A percentile compares a stretch with the other conserved stretches of the same genome.
Evolutionary conservation across 768 basidiomycete species (phyloP).

Genomic region (Serpula lacrymans): DNA sequence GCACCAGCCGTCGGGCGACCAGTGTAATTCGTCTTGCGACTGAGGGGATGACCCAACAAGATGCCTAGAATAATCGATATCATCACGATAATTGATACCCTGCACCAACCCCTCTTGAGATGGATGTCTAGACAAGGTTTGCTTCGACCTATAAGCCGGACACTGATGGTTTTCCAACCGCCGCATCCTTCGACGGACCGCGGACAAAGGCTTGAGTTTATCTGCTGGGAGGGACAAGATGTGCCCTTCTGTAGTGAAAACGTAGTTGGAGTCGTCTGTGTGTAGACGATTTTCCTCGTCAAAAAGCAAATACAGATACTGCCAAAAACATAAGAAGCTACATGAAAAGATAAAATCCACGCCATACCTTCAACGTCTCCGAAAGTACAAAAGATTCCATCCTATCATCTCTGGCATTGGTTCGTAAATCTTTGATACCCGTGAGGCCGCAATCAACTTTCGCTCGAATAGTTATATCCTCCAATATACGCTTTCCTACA

Average conservation of each 20-base stretch:
- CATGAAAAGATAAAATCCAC: not conserved
- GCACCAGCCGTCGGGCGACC: slow-evolving; percentile 76
- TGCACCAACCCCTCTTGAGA: slow-evolving; percentile 48
- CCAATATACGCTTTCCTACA: slow-evolving; percentile 80
- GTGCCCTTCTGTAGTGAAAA: slow-evolving; percentile 96
- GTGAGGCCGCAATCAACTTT: slow-evolving; percentile 86
- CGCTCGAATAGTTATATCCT: slow-evolving; percentile 68
- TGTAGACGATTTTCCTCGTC: slow-evolving; percentile 80
- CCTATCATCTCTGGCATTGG: slow-evolving; percentile 79
- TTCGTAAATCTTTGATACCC: slow-evolving; percentile 75
- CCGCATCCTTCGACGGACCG: slow-evolving; percentile 57
- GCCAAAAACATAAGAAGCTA: not conserved
- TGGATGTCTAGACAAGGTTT: slow-evolving; percentile 28
- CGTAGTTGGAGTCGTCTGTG: slow-evolving; percentile 76
- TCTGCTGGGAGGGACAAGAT: slow-evolving; percentile 62
- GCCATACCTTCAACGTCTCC: slow-evolving; percentile 82
- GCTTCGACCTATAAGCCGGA: slow-evolving; percentile 56
- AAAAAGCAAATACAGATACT: slow-evolving; percentile 94
- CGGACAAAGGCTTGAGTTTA: slow-evolving; percentile 54
- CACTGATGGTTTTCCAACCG: slow-evolving; percentile 70
- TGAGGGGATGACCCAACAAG: slow-evolving; percentile 55
- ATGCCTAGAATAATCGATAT: slow-evolving; percentile 78
- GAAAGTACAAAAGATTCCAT: slow-evolving; percentile 98
- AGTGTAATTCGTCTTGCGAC: slow-evolving; percentile 49
- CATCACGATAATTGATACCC: slow-evolving; percentile 69